Conservation (phyloP, 164 flowering plant genomes). For the Sedum album region DNA sequence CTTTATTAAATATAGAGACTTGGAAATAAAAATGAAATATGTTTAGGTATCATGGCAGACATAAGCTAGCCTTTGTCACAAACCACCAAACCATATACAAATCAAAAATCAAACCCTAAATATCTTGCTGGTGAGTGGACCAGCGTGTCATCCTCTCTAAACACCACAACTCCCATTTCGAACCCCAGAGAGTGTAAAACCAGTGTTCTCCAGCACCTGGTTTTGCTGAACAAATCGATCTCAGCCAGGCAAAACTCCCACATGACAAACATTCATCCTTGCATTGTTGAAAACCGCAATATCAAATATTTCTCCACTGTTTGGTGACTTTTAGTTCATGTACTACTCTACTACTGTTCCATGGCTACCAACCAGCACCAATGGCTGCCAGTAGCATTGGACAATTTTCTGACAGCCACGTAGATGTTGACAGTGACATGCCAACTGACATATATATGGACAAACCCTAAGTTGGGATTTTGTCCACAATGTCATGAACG, state of each 20-base stretch:
- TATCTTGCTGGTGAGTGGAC: background rate
- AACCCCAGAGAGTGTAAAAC: background rate
- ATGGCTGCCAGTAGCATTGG: background rate
- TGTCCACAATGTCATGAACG: background rate
- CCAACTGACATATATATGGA: background rate
- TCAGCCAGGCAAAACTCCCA: background rate
- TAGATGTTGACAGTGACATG: background rate
- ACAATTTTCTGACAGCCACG: slow-evolving; percentile 1
- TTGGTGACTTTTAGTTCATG: background rate
- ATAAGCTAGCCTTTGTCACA: background rate
- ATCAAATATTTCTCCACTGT: background rate
- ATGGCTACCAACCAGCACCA: background rate
- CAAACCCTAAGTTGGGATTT: background rate
- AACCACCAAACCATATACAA: background rate
- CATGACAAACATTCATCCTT: background rate
- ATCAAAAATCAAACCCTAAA: background rate
- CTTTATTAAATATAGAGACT: no score
- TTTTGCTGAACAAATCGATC: background rate
- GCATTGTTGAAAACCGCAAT: background rate
- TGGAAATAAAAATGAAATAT: background rate
- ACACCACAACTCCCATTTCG: background rate
- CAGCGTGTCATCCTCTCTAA: background rate
- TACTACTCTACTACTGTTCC: background rate
- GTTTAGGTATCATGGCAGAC: background rate
- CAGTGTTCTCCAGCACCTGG: slow-evolving; percentile 1